Percentiles rank a stretch among this genome's conserved stretches.
Evolutionary conservation across 768 basidiomycete genomes (phyloP).

Genomic region (Lactifluus volemus): DNA sequence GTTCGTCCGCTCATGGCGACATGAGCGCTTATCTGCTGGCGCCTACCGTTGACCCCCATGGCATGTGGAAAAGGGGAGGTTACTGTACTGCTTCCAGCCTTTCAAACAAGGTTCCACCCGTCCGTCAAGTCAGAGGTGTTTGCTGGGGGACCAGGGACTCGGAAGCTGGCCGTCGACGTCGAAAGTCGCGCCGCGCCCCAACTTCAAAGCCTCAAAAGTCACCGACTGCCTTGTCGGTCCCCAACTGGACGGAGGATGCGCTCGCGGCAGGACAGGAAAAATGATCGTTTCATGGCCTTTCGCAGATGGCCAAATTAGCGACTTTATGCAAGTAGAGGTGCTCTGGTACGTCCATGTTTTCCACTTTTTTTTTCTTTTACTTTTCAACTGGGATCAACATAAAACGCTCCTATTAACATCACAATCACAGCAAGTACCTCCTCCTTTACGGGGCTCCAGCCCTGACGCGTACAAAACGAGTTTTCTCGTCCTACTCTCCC

Average conservation of each 20-base stretch:
- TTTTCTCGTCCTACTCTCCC: constrained; percentile 71
- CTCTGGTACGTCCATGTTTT: constrained; percentile 29
- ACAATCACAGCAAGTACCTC: constrained; percentile 64
- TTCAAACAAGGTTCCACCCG: background rate
- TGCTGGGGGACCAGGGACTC: constrained; percentile 19
- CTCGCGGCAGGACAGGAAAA: constrained; percentile 61
- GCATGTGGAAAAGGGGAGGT: too few relatives aligned
- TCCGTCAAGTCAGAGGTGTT: constrained; percentile 27
- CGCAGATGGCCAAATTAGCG: constrained; percentile 56
- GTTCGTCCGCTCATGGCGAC: too few relatives aligned
- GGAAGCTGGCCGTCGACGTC: constrained; percentile 33
- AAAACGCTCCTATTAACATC: too few relatives aligned
- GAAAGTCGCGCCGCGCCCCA: constrained; percentile 41
- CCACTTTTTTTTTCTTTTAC: background rate
- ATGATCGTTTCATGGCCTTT: constrained; percentile 84
- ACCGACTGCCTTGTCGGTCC: constrained; percentile 73
- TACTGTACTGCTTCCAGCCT: too few relatives aligned
- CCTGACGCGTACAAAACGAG: constrained; percentile 77
- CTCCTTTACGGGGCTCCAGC: constrained; percentile 66
- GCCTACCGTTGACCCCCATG: too few relatives aligned
- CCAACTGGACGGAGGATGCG: constrained; percentile 63
- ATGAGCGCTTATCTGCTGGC: too few relatives aligned
- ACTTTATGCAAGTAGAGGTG: constrained; percentile 85
- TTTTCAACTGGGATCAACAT: too few relatives aligned
- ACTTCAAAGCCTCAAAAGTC: constrained; percentile 38